A percentile compares a stretch with the other conserved stretches of the same genome.
These are phyloP conservation scores for Allium cepa DNA, from an alignment of 106 monocot species.

Conservation along the genomic window DNA sequence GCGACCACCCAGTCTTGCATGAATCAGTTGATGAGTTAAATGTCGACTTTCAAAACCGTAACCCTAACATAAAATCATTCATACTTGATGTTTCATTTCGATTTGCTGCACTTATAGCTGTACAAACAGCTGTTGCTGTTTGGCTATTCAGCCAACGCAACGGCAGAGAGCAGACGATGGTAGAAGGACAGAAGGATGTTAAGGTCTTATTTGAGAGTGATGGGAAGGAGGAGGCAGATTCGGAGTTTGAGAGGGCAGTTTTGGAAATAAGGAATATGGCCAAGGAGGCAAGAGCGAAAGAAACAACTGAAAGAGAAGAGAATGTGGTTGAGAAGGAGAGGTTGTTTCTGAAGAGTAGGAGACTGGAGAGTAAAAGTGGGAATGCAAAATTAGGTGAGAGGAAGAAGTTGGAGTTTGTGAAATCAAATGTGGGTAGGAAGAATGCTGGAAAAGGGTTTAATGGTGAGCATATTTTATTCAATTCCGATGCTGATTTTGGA, in stretches of 20 bases:
- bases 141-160: conserved; percentile 20
- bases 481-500: no score
- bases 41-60: background rate
- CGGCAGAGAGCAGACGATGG: background rate
- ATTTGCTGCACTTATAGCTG: conserved; percentile 21
- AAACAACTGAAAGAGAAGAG: conserved; percentile 3
- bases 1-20: no score
- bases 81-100: conserved; percentile 11
- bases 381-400: background rate
- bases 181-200: background rate
- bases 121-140: conserved; percentile 27
- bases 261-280: conserved; percentile 31
- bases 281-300: conserved; percentile 19
- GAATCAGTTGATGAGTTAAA: background rate
- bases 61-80: background rate
- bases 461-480: background rate
- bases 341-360: background rate
- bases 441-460: conserved; percentile 17
- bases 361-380: background rate
- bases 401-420: conserved; percentile 6
- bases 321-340: background rate
- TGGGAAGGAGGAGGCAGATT: background rate
- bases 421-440: background rate
- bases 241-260: conserved; percentile 21
- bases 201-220: background rate